These are phyloP conservation scores for Colletotrichum orbiculare DNA, from an alignment of 2,329 filamentous ascomycete species.

Conservation along the genomic window DNA sequence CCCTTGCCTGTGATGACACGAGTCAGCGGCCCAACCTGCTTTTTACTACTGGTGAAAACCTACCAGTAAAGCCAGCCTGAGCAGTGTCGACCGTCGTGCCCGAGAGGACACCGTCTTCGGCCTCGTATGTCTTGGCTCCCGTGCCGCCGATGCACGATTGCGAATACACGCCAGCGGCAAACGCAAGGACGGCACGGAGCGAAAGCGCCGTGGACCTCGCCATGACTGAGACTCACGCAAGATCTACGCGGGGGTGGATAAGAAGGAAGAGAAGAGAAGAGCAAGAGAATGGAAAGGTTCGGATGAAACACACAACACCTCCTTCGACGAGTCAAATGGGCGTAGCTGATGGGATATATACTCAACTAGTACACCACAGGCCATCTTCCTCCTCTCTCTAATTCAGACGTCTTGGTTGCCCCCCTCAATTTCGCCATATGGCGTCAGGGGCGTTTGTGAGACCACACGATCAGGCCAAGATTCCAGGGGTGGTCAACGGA, in stretches of 20 bases:
- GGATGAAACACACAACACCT: background rate
- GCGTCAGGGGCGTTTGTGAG: background rate
- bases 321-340: background rate
- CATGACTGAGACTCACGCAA: constrained; percentile 16
- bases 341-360: constrained; percentile 11
- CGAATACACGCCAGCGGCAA: constrained; percentile 30
- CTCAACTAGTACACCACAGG: background rate
- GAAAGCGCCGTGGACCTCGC: constrained; percentile 25
- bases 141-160: constrained; percentile 31
- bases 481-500: constrained; percentile 16
- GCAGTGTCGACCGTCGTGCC: constrained; percentile 53
- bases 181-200: constrained; percentile 21
- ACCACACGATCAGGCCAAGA: constrained; percentile 9
- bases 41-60: background rate
- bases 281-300: background rate
- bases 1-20: constrained; percentile 50
- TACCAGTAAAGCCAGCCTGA: constrained; percentile 52
- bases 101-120: constrained; percentile 53
- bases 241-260: constrained; percentile 9
- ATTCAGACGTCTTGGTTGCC: constrained; percentile 1
- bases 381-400: background rate
- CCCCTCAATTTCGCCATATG: constrained; percentile 18
- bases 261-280: background rate
- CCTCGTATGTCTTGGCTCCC: constrained; percentile 45
- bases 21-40: background rate